phyloP scores from a whole-genome alignment of 2,329 filamentous ascomycete genomes.

The Trichophyton schoenleinii region DNA sequence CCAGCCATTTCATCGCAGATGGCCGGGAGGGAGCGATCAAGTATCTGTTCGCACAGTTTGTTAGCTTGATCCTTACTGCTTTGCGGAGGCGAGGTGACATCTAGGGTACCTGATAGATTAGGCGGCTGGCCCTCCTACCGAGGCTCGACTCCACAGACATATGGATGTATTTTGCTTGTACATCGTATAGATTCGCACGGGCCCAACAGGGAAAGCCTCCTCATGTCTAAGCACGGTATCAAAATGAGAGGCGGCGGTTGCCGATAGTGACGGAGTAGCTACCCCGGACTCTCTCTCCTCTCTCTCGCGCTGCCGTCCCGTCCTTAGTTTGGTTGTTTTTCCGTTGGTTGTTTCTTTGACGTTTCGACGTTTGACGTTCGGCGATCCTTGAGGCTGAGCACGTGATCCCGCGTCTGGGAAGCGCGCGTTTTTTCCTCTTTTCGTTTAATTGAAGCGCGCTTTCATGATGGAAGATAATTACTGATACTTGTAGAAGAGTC shows the following conservation, averaged over 20 bases:
- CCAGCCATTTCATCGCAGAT: background rate
- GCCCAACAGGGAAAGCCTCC: no score
- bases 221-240: background rate
- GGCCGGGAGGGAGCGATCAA: no score
- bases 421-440: background rate
- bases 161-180: background rate
- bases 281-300: no score
- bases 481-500: no score
- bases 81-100: background rate
- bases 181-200: no score
- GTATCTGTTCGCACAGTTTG: no score
- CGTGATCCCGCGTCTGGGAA: background rate
- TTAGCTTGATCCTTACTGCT: no score
- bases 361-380: background rate
- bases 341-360: no score
- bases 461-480: no score
- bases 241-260: background rate
- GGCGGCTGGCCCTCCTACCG: background rate
- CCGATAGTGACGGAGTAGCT: background rate
- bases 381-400: background rate
- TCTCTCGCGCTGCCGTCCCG: no score
- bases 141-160: background rate
- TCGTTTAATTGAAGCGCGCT: background rate
- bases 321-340: no score
- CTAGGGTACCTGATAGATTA: background rate